Base-by-base conservation (phyloP, 805 yeast genomes). In the Citeromyces matritensis region DNA sequence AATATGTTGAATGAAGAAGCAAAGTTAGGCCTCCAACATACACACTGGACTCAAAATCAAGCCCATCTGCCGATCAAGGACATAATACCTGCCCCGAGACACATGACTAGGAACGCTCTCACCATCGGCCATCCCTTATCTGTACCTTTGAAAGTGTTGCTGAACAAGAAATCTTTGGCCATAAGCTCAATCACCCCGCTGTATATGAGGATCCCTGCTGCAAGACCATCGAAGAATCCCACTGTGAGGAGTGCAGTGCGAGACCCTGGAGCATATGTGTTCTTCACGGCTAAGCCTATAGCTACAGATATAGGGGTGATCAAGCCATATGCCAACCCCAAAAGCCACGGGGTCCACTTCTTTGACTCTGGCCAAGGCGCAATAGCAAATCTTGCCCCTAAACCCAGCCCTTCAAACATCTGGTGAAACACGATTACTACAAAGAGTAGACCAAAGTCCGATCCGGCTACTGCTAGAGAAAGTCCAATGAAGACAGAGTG, bases 21-120 rank as follows among this genome's bases (percentile, higher is more conserved):
- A n/a, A n/a, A n/a, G n/a, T n/a, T n/a, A n/a, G n/a, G n/a, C n/a
- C n/a, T n/a, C n/a, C n/a, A n/a, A n/a, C n/a, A n/a, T n/a, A n/a
- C n/a, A n/a, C n/a, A n/a, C n/a, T n/a, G n/a, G n/a, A n/a, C n/a
- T n/a, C n/a, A n/a, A n/a, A 27, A 24, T 46, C 50, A 75, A 5
- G 83, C 85, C 85, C 88, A 78, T 45, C 69, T 73, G 24, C 85
- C 86, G 19, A 78, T 59, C 28, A 78, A 54, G 1, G 85, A 82
- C 86, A 77, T 77, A 23, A 76, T 44, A 9, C 76, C 78, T 19
- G 74, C 68, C 29, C 86, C 86, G 39, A 60, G 48, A 34, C 71
- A 51, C 48, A 65, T 53, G 32, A 52, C 50, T 30, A 54, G 39
- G 37, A 53, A 62, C 3, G 66, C 70, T 17, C 37, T 30, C 24